Evolutionary conservation across 768 basidiomycete genomes (phyloP), one percentile per base, ranked within the genome.

Genomic region (Mycena chlorophos): DNA sequence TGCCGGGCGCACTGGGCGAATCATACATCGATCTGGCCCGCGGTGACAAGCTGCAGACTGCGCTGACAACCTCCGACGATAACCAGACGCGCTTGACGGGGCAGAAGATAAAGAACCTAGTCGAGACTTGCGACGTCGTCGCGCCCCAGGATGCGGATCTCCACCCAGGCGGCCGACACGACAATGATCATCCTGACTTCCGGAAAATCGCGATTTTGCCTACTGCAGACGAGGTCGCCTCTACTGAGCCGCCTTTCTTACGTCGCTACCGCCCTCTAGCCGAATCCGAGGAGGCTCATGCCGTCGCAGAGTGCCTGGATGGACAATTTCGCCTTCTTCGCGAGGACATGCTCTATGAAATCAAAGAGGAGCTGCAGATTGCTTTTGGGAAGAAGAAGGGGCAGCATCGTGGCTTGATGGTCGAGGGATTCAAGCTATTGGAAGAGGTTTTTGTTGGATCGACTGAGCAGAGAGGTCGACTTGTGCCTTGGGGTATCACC

Each of bases 131-230:
- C 25, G 65, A 61, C 4, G 22, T 54, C 20, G 61, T 61, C 6
- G 65, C 66, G 5, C 46, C 55, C 5, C 48, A 59, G 17, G 63
- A 67, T 13, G 61, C 47, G 3, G 73, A 68, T 1, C 58, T 64
- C 19, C 67, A 69, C 8, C 81, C 87, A 1, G 87, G 87, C 0
- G 87, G 86, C 3, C 75, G 87, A 3, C 87, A 88, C 53, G 85
- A 87, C 60, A 88, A 89, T 49, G 87, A 89, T 64, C 81, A 82
- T 45, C 68, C 68, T 14, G 77, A 87, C 50, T 88, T 86, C 58
- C 79, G 81, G 5, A 57, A 78, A 8, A 84, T 88, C 20, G 68
- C 80, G n/a, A 83, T 89, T 39, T 68, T 85, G 4, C 87, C 87
- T 1, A 85, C 85, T 5, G 76, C 82, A 0, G 78, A 81, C 38